phyloP scores from a whole-genome alignment of 1,284 basidiomycete genomes.

The Psilocybe mexicana region DNA sequence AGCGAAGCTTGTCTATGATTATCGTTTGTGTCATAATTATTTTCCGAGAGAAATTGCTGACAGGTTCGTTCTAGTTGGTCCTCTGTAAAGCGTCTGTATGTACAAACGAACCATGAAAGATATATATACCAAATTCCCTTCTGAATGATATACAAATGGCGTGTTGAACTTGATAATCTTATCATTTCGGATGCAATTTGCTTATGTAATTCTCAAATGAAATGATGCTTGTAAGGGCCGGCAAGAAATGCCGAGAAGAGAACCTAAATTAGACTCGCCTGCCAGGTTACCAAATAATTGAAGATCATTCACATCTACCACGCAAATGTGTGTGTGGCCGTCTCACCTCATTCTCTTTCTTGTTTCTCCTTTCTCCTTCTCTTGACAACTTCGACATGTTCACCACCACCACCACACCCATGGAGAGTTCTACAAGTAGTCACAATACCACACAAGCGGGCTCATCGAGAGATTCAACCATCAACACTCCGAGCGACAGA shows the following conservation, averaged over 20 bases:
- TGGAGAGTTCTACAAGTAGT: constrained; percentile 10
- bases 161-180: not conserved
- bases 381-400: not conserved
- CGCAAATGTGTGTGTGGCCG: constrained; percentile 5
- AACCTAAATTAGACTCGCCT: not conserved
- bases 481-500: constrained; percentile 7
- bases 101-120: not conserved
- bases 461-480: constrained; percentile 18
- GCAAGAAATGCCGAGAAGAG: not conserved
- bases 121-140: not conserved
- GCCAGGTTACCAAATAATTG: not conserved
- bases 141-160: not conserved
- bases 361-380: constrained; percentile 1
- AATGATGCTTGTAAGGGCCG: not conserved
- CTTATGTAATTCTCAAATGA: not conserved
- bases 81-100: constrained; percentile 1
- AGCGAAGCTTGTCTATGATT: constrained; percentile 67
- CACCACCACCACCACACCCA: constrained; percentile 7
- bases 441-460: constrained; percentile 9
- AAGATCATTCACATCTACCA: constrained; percentile 5
- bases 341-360: constrained; percentile 11
- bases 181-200: constrained; percentile 5
- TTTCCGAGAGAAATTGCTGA: not conserved
- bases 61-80: constrained; percentile 8
- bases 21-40: constrained; percentile 34